Conservation (phyloP, 257 asterid genomes). For the Buddleja alternifolia region DNA sequence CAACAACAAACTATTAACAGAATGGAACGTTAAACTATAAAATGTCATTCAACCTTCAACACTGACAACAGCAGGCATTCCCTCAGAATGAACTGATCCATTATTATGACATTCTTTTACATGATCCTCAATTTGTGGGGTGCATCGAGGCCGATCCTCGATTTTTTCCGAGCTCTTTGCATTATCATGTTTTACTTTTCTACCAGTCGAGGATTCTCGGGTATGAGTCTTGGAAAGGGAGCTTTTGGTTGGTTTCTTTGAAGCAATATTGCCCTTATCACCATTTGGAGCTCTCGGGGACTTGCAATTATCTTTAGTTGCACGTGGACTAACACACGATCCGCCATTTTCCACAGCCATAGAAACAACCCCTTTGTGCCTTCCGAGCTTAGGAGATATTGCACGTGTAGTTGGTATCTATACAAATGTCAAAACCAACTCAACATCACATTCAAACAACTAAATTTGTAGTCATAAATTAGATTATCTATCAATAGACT, state of each 20-base stretch:
- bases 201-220: constrained; percentile 33
- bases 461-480: no score
- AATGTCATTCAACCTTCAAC: constrained; percentile 47
- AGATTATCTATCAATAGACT: no score
- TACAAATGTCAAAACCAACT: not conserved
- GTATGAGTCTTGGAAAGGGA: constrained; percentile 43
- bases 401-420: constrained; percentile 85
- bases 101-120: constrained; percentile 24
- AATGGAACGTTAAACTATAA: constrained; percentile 16
- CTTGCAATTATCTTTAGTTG: constrained; percentile 32
- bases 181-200: constrained; percentile 37
- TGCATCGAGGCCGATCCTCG: constrained; percentile 28
- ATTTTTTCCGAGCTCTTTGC: constrained; percentile 30
- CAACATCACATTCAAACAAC: constrained; percentile 2
- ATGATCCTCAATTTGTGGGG: constrained; percentile 31
- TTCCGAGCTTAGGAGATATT: constrained; percentile 83
- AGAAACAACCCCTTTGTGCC: constrained; percentile 47
- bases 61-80: constrained; percentile 40
- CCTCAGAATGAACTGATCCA: constrained; percentile 6
- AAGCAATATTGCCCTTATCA: constrained; percentile 21
- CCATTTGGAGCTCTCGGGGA: constrained; percentile 43
- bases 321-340: constrained; percentile 46
- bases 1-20: constrained; percentile 37
- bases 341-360: constrained; percentile 44
- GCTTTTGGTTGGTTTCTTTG: constrained; percentile 42